Percentiles rank a stretch among this genome's conserved stretches.
phyloP scores from a whole-genome alignment of 2,329 filamentous ascomycete species.

The Coniochaeta ligniaria region DNA sequence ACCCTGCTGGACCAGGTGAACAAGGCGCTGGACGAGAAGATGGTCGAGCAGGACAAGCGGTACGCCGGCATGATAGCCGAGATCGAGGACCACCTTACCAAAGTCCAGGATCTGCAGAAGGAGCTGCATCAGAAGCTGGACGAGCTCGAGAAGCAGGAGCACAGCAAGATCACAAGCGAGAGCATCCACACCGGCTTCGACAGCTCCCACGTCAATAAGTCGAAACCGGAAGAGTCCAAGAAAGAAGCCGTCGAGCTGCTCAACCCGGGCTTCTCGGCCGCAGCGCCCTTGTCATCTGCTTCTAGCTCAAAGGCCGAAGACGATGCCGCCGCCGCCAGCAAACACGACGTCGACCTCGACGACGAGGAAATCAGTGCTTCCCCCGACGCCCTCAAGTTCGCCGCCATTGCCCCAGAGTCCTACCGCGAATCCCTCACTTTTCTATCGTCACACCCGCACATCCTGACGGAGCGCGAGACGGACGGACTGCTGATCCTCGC shows the following conservation, averaged over 20 bases:
- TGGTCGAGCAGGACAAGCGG: slow-evolving; percentile 53
- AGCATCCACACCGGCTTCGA: slow-evolving; percentile 84
- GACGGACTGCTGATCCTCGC: slow-evolving; percentile 87
- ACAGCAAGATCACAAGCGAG: slow-evolving; percentile 90
- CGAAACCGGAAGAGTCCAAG: slow-evolving; percentile 26
- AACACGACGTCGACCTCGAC: slow-evolving; percentile 45
- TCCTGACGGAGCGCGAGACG: slow-evolving; percentile 78
- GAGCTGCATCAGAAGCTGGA: slow-evolving; percentile 68
- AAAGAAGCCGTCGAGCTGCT: slow-evolving; percentile 61
- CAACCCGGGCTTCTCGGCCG: slow-evolving; percentile 53
- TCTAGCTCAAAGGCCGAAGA: slow-evolving; percentile 22
- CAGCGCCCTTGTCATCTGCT: slow-evolving; percentile 11
- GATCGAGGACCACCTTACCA: slow-evolving; percentile 66
- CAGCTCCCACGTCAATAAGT: slow-evolving; percentile 72
- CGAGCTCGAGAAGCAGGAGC: slow-evolving; percentile 77
- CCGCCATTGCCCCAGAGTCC: slow-evolving; percentile 67
- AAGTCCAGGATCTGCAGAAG: slow-evolving; percentile 71
- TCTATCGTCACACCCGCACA: slow-evolving; percentile 68
- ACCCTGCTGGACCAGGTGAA: slow-evolving; percentile 92
- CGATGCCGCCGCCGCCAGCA: slow-evolving; percentile 8
- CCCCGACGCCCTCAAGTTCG: slow-evolving; percentile 71
- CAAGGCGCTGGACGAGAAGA: slow-evolving; percentile 70
- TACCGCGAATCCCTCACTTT: slow-evolving; percentile 70
- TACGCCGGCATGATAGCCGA: slow-evolving; percentile 73
- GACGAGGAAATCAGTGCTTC: slow-evolving; percentile 72